Evolutionary conservation across 2,329 filamentous ascomycete genomes (phyloP), one percentile per base, ranked within the genome.

Genomic region (Colletotrichum musae): DNA sequence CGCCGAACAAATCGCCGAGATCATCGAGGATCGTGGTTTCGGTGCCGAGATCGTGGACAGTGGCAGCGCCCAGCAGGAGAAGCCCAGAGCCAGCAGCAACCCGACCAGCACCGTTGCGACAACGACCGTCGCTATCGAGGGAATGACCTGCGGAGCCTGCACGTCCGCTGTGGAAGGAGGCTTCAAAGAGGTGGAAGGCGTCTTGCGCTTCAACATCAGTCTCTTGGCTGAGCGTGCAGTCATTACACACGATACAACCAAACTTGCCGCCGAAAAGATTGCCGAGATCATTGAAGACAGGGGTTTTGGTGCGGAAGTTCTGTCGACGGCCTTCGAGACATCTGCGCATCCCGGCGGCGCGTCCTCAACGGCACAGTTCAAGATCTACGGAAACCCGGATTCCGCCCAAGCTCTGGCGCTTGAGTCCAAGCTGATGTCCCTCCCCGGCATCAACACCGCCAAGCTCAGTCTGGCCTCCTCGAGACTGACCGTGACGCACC

Each of bases 121-220:
- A 0, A 98, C 95, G 0, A 98, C 95, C 0, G 87, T 99, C 18
- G 91, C 93, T 5, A 93, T 99, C 63, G 94, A 96, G 73, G 96
- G 96, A 58, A 99, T 99, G 96, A 99, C 96, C 1, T 98, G 96
- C 77, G 95, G 95, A 24, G 94, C 96, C 50, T 99, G 96, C 80
- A 98, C 96, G 0, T 95, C 95, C 1, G 94, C 95, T 6, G 91
- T 98, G 2, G 93, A 98, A 76, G 87, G 89, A 58, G 94, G 93
- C 4, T 96, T 99, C 81, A 89, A 90, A 73, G 89, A 88, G 71
- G 81, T 95, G 2, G 89, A 93, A 10, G 96, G 96, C 24, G 80
- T 98, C 16, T 77, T 94, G 64, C 93, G 94, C 73, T 97, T 98
- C 85, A 97, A 97, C 77, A 97, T 99, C 79, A 97, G 94, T 80